Percentiles rank a stretch among this genome's conserved stretches.
Evolutionary conservation across 495 filamentous ascomycete genomes (phyloP).

Genomic region (Annulohypoxylon bovei): DNA sequence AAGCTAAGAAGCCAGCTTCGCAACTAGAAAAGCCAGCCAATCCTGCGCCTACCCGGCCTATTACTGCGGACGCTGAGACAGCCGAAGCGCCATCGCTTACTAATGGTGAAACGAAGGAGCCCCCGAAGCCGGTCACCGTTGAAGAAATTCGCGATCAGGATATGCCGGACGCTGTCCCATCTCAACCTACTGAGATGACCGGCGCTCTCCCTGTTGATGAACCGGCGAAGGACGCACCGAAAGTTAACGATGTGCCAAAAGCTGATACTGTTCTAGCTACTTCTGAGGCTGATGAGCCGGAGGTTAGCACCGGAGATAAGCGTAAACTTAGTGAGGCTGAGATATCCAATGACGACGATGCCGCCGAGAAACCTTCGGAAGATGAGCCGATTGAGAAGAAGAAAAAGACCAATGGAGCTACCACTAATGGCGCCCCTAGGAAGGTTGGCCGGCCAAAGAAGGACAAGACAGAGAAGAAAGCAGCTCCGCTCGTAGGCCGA

Average conservation of each 20-base stretch:
- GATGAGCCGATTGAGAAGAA: conserved; percentile 47
- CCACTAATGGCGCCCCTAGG: conserved; percentile 40
- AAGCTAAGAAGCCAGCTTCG: conserved; percentile 24
- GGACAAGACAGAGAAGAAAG: conserved; percentile 51
- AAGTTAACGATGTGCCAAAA: conserved; percentile 14
- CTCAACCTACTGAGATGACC: conserved; percentile 33
- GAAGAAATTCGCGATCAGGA: conserved; percentile 42
- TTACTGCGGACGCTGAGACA: conserved; percentile 20
- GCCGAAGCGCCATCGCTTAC: conserved; percentile 26
- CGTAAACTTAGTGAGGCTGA: conserved; percentile 44
- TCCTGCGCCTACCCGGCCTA: conserved; percentile 17
- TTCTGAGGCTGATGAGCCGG: conserved; percentile 17
- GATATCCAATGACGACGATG: conserved; percentile 29
- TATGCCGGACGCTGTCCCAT: conserved; percentile 9
- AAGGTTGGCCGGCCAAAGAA: conserved; percentile 54
- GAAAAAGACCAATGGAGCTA: conserved; percentile 45
- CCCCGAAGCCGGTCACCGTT: conserved; percentile 38
- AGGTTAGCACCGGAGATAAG: conserved; percentile 37
- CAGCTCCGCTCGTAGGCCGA: conserved; percentile 45
- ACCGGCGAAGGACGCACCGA: conserved; percentile 19
- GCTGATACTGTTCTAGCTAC: conserved; percentile 10
- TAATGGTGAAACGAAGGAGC: conserved; percentile 34
- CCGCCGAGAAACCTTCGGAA: conserved; percentile 20
- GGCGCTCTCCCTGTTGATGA: conserved; percentile 19
- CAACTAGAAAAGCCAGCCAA: conserved; percentile 39